These are phyloP conservation scores for Monilinia fructicola DNA, from an alignment of 2,329 filamentous ascomycete species.

Conservation along the genomic window DNA sequence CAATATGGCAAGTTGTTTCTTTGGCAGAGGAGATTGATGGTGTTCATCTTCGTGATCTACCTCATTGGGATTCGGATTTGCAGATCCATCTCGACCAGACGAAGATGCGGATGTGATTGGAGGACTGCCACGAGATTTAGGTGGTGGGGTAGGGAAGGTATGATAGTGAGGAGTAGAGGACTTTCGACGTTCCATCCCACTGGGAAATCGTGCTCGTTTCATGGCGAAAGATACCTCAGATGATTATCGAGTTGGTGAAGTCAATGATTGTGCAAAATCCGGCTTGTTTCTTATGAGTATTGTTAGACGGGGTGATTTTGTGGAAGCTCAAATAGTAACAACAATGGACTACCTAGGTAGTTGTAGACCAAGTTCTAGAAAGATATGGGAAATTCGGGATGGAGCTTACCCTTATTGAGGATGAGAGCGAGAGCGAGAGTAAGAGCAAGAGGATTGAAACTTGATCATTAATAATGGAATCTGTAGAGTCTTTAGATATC, in stretches of 20 bases:
- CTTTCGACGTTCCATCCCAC: slow-evolving; percentile 37
- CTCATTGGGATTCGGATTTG: slow-evolving; percentile 39
- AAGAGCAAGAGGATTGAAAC: background rate
- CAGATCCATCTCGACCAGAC: slow-evolving; percentile 36
- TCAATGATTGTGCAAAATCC: background rate
- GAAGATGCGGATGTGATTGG: slow-evolving; percentile 41
- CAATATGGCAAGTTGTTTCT: slow-evolving; percentile 77
- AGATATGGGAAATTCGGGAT: background rate
- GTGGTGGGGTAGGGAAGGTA: slow-evolving; percentile 75
- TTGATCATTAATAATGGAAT: background rate
- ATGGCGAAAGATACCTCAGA: slow-evolving; percentile 8
- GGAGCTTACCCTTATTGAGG: background rate
- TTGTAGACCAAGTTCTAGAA: background rate
- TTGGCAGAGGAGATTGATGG: slow-evolving; percentile 67
- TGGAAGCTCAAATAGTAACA: slow-evolving; percentile 9
- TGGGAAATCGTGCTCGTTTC: slow-evolving; percentile 16
- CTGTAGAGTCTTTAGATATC: background rate
- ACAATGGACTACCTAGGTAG: too few relatives aligned
- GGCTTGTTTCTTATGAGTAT: background rate
- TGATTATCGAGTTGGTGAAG: background rate
- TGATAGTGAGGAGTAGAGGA: slow-evolving; percentile 65
- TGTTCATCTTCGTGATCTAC: slow-evolving; percentile 40
- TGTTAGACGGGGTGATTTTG: slow-evolving; percentile 6
- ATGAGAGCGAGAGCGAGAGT: background rate
- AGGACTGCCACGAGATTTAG: slow-evolving; percentile 57